These are phyloP conservation scores for Prunus kanzakura DNA, from an alignment of 306 rosid genomes.

Conservation along the genomic window DNA sequence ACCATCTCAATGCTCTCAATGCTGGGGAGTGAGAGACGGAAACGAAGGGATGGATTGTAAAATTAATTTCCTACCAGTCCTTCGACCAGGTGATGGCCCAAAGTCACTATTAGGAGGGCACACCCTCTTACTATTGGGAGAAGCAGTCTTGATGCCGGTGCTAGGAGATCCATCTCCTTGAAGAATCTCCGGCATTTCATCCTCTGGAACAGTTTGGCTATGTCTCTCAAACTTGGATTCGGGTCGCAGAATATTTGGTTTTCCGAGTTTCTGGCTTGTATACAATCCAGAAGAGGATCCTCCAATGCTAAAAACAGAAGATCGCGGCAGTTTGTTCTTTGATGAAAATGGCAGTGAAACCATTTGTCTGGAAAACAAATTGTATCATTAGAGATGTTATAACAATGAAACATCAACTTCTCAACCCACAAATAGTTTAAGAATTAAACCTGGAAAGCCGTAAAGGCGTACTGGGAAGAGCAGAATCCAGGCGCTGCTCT, in stretches of 20 bases:
- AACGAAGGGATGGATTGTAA: constrained; percentile 82
- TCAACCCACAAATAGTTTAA: constrained; percentile 16
- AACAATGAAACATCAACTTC: constrained; percentile 14
- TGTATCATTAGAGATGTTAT: constrained; percentile 5
- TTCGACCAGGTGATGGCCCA: constrained; percentile 57
- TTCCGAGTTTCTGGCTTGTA: constrained; percentile 48
- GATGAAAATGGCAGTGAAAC: constrained; percentile 61
- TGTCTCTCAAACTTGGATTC: constrained; percentile 49
- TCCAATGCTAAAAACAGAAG: constrained; percentile 54
- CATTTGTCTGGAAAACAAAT: constrained; percentile 40
- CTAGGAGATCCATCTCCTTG: constrained; percentile 45
- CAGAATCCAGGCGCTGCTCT: constrained; percentile 46
- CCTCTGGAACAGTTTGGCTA: constrained; percentile 39
- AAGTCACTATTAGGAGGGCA: constrained; percentile 61
- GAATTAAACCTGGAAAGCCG: constrained; percentile 53
- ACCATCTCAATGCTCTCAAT: constrained; percentile 46
- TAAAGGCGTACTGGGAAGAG: constrained; percentile 60
- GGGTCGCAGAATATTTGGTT: constrained; percentile 42
- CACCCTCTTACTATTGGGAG: constrained; percentile 87
- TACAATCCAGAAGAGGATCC: constrained; percentile 53
- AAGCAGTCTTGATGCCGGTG: constrained; percentile 59
- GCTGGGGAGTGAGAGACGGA: constrained; percentile 77
- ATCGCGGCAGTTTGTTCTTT: constrained; percentile 57
- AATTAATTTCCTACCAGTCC: constrained; percentile 78
- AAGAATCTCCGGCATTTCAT: constrained; percentile 61